Evolutionary conservation across 75 land plant genomes (phyloP).

Genomic region (Adiantum capillusveneris): DNA sequence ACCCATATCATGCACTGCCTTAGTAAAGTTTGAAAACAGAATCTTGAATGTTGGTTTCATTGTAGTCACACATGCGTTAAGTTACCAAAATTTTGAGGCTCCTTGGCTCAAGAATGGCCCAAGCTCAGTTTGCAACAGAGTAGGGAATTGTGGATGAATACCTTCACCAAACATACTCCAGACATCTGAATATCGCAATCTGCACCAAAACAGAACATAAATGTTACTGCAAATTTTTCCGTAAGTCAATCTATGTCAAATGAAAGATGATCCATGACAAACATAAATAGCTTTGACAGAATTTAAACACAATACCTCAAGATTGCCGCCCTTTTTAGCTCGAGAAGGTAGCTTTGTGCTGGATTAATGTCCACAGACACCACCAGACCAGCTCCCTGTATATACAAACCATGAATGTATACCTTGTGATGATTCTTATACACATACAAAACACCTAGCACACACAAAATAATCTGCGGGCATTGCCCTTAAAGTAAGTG

Average conservation of each 20-base stretch:
- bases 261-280: too few relatives aligned
- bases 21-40: background rate
- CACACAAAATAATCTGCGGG: too few relatives aligned
- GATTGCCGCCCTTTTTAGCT: constrained; percentile 27
- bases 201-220: too few relatives aligned
- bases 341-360: constrained; percentile 38
- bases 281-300: too few relatives aligned
- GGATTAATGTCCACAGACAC: constrained; percentile 42
- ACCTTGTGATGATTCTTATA: too few relatives aligned
- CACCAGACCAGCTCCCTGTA: constrained; percentile 33
- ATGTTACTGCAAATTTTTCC: too few relatives aligned
- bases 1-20: background rate
- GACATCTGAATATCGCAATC: constrained; percentile 29
- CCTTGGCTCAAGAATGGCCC: constrained; percentile 39
- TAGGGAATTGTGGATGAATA: constrained; percentile 28
- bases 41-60: too few relatives aligned
- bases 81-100: constrained; percentile 34
- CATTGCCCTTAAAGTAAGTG: too few relatives aligned
- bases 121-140: constrained; percentile 19
- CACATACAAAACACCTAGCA: too few relatives aligned
- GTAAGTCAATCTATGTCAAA: too few relatives aligned
- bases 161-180: constrained; percentile 44
- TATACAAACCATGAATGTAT: too few relatives aligned
- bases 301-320: constrained; percentile 14
- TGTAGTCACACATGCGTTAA: too few relatives aligned